Base-by-base conservation (phyloP, 225 moss, liverwort and hornwort genomes). In the Neckera pumila region DNA sequence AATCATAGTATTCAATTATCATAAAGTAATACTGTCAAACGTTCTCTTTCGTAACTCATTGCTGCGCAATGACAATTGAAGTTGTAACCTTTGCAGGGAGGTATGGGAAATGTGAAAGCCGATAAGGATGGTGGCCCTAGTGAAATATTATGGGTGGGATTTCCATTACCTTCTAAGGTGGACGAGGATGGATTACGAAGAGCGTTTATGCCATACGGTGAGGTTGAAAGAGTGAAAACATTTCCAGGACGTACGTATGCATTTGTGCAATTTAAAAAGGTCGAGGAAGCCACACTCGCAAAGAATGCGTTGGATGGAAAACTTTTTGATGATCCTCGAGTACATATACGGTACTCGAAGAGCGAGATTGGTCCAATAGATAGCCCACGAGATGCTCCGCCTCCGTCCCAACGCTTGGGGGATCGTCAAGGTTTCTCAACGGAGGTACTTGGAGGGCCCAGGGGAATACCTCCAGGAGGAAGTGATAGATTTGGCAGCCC, bases 171-270 rank as follows among this genome's bases (percentile, higher is more conserved):
- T 80, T 97, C 98, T 75, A 98, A 97, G 90, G 98, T 98, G 57
- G 98, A 98, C 34, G 98, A 98, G 90, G 98, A 97, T 62, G 97
- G 96, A 56, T 88, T 98, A 75, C 95, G 96, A 82, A 95, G 96
- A 89, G 98, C 98, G 18, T 98, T 98, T 84, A 92, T 97, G 92
- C 96, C 96, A 20, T 96, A 93, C 71, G 98, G 98, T 76, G 96
- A 95, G 67, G 95, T 98, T 79, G 98, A 98, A 87, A 93, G 98
- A 61, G 95, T 98, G 57, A 98, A 98, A 88, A 98, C 98, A 71
- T 98, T 98, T 85, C 98, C 98, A 42, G 98, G 98, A 49, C 95
- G 98, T 63, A 98, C 98, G 17, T 98, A 98, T 91, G 98, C 98
- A 40, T 98, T 98, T 92, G 98, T 98, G 73, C 97, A 98, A 91